Evolutionary conservation across 2,329 filamentous ascomycete species (phyloP), one percentile per base, ranked within the genome.

Genomic region (Ophiostoma montium): DNA sequence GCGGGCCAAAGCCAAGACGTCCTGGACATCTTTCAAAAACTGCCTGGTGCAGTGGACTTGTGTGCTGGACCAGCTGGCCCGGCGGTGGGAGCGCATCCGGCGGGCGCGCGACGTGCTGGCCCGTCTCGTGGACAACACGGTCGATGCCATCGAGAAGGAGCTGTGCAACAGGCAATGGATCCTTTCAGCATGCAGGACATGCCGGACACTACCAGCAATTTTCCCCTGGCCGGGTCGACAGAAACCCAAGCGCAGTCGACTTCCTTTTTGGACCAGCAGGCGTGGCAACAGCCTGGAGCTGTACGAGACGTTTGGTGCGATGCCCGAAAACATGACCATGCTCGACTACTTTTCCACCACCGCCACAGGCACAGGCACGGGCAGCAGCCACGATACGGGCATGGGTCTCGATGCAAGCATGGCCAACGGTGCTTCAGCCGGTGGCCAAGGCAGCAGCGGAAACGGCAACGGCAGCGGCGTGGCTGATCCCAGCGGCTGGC

Each of bases 11-110:
- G 52, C 47, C n/a, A 46, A 49, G 21, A 15, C 39, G 5, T 52
- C 53, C 3, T 58, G 57, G 57, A 53, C 55, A 1, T 47, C 50
- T 1, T 58, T 58, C 47, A 58, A 57, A 33, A 57, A 56, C 39
- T 57, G 57, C 16, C 38, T 57, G 2, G 44, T 54, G 18, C 56
- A 58, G 46, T 58, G 57, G 57, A 51, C 51, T 7, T 52, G 53
- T 10, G 53, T 58, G 2, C 41, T 57, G 8, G 50, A 51, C 10
- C 50, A 52, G 15, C 47, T 58, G 9, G 52, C 51, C 1, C 50
- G 46, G 9, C 55, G 53, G 15, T 58, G 57, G 56, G 47, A 53
- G 6, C 50, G 52, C 12, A 48, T 53, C 12, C 30, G 38, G n/a
- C 43, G 50, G 2, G 50, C 52, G 3, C 45, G 47, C 5, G 47